Base-by-base conservation (phyloP, 2,329 filamentous ascomycete species). In the Trichoderma aggressivum region DNA sequence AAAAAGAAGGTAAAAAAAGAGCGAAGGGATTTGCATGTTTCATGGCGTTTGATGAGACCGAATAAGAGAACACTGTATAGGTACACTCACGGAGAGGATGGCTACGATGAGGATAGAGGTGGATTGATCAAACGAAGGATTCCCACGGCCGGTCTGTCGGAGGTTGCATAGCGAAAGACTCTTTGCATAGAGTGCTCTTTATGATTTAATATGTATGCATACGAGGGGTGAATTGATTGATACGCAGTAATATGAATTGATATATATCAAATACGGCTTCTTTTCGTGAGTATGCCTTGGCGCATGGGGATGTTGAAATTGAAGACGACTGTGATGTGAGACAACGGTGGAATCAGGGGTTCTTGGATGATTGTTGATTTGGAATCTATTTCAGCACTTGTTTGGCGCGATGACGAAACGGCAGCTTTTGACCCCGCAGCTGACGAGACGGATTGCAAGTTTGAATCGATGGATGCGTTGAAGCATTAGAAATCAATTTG, bases 41-140 rank as follows among this genome's bases (percentile, higher is more conserved):
- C 43, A 55, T 70, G 67, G 67, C 67, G 67, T 70, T 70, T 62
- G 28, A 47, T 26, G 60, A 64, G 26, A 50, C 18, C 18, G 12
- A 18, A 60, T 56, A 50, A 21, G n/a, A 64, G 39, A 39, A 3
- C 3, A 28, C 26, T 28, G 26, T 28, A 28, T 28, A 24, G 24
- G 43, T 65, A 56, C 61, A 32, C 63, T 66, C n/a, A 24, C 18
- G 32, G 7, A 43, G 32, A 53, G 56, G n/a, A 56, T 10, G 50
- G 56, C 32, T 21, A 56, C 50, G 16, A 58, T 43, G 24, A 24
- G 50, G 32, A 39, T 39, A 39, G 30, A 39, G 36, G 39, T 26
- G 32, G 53, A 43, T 58, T 56, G 36, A 47, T 47, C 12, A 18
- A 50, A 34, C 21, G 21, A 34, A 32, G 47, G 21, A 24, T 53